Evolutionary conservation across 805 yeast species (phyloP), one percentile per base, ranked within the genome.

Genomic region (Ogataea philodendri): DNA sequence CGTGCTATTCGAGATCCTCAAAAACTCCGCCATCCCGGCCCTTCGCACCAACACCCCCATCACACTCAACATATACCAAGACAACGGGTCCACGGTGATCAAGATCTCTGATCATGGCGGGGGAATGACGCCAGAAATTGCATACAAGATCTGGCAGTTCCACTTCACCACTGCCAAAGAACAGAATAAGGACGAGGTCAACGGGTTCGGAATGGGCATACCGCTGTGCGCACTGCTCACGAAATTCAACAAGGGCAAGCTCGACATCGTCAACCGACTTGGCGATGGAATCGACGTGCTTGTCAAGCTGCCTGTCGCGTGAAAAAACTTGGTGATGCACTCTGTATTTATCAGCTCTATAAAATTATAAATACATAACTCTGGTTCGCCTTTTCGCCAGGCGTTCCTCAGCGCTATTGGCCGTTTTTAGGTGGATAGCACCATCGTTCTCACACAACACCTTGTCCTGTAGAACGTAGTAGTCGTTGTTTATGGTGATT

Each of bases 361-460:
- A 21, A 17, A 3, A 15, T 26, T 39, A 44, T 27, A 39, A 21
- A 36, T 58, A 57, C 49, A 60, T 37, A 14, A 59, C 29, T 32
- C 57, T 52, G 5, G 67, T 61, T 29, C 63, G 49, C 43, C 66
- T 48, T 34, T 57, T 60, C 13, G 55, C 47, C 9, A 59, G 16
- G 15, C 24, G 16, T 22, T 39, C 60, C 11, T 54, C 48, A 9
- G 57, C 10, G 9, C 5, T n/a, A 20, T 20, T 24, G 5, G 30
- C 16, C 22, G 23, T 21, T 4, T 22, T 22, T 30, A 49, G 34
- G 29, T 51, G 51, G 9, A 28, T 43, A 10, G 42, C 38, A 1
- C 63, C 66, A 39, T 63, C 65, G 9, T 37, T 33, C 49, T 79
- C 84, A 62, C 87, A 80, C 28, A 67, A 59, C 5, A 77, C 68